phyloP scores from a whole-genome alignment of 2,329 filamentous ascomycete species.

The Pseudogymnoascus verrucosus region DNA sequence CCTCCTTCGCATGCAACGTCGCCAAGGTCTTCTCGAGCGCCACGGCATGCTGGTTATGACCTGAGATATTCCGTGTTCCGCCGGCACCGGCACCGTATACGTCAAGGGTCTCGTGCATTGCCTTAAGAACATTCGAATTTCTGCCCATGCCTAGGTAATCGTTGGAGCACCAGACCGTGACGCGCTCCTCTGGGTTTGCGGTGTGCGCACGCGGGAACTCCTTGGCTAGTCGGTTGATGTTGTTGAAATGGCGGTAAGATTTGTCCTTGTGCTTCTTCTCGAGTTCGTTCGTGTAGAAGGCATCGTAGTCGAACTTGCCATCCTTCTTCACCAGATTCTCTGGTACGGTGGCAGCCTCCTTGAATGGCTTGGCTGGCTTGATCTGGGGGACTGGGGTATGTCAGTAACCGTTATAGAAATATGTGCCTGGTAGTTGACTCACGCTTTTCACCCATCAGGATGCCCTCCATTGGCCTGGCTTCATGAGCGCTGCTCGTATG shows the following conservation, averaged over 20 bases:
- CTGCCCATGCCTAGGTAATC: conserved; percentile 98
- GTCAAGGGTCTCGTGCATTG: conserved; percentile 92
- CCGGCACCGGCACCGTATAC: conserved; percentile 92
- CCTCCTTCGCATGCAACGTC: conserved; percentile 83
- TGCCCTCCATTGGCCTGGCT: conserved; percentile 65
- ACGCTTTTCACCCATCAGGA: conserved; percentile 44
- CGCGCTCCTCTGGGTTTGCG: conserved; percentile 69
- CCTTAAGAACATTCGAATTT: conserved; percentile 75
- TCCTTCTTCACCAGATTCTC: conserved; percentile 18
- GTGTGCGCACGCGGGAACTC: conserved; percentile 95
- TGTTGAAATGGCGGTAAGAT: conserved; percentile 99
- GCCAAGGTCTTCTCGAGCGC: conserved; percentile 74
- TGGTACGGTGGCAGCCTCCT: conserved; percentile 18
- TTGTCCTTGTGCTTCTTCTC: conserved; percentile 99
- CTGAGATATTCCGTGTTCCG: conserved; percentile 94
- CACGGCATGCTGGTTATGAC: conserved; percentile 92
- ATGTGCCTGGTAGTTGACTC: conserved; percentile 18
- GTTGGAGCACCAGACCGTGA: conserved; percentile 98
- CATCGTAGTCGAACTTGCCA: conserved; percentile 80
- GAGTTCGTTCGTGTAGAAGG: conserved; percentile 78
- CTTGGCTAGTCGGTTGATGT: conserved; percentile 96
- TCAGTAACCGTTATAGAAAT: conserved; percentile 16
- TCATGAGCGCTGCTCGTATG: conserved; percentile 74
- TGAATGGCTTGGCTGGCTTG: conserved; percentile 16
- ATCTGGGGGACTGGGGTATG: conserved; percentile 25